Evolutionary conservation across 1,284 basidiomycete genomes (phyloP).

Genomic region (Cutaneotrichosporon cutaneum): DNA sequence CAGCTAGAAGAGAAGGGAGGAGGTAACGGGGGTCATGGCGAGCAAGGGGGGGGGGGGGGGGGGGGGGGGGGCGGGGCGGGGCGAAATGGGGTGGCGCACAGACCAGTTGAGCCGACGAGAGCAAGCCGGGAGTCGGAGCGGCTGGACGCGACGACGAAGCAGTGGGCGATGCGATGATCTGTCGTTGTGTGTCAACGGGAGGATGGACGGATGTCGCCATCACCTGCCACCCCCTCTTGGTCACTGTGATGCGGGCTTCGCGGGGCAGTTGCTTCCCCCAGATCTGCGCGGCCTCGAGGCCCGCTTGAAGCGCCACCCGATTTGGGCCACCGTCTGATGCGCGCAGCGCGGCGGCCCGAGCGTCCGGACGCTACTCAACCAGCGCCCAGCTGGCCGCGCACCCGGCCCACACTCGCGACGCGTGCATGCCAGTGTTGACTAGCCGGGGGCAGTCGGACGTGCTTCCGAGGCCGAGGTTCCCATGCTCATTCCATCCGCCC

Average conservation of each 20-base stretch:
- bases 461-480: constrained; percentile 72
- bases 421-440: background rate
- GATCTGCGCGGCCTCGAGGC: background rate
- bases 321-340: background rate
- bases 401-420: constrained; percentile 15
- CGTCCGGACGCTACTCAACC: background rate
- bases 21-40: background rate
- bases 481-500: constrained; percentile 97
- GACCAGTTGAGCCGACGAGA: background rate
- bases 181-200: background rate
- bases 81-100: background rate
- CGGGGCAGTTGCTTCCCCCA: background rate
- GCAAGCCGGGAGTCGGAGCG: background rate
- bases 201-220: background rate
- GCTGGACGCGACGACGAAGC: background rate
- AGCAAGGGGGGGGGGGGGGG: background rate
- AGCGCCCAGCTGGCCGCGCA: constrained; percentile 22
- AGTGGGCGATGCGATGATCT: background rate
- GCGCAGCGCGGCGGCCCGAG: background rate
- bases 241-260: background rate
- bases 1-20: background rate
- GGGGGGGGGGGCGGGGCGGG: background rate
- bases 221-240: background rate
- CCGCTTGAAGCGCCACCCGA: background rate
- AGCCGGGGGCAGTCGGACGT: constrained; percentile 57